A percentile compares a stretch with the other conserved stretches of the same genome.
These are phyloP conservation scores for Ogataea hybrid DNA, from an alignment of 1,139 yeast genomes.

Conservation along the genomic window DNA sequence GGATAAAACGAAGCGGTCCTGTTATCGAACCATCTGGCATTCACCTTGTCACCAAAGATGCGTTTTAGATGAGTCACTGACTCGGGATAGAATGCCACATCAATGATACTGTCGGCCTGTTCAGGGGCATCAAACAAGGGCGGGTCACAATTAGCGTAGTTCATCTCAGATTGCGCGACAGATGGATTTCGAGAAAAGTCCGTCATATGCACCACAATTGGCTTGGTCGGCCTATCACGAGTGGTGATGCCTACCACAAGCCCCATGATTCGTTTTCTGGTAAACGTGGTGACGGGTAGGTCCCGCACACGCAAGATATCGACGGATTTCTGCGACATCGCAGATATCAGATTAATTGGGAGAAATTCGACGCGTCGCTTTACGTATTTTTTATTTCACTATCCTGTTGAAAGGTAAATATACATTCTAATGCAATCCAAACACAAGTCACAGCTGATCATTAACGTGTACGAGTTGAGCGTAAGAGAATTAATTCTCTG, in stretches of 20 bases:
- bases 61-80: conserved; percentile 6
- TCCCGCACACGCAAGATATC: conserved; percentile 3
- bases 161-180: conserved; percentile 1
- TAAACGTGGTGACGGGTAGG: conserved; percentile 8
- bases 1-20: neutral
- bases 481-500: conserved; percentile 18
- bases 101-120: conserved; percentile 7
- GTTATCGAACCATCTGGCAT: neutral
- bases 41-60: neutral
- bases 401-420: conserved; percentile 29
- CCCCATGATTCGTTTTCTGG: conserved; percentile 7
- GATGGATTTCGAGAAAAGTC: conserved; percentile 15
- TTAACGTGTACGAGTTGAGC: conserved; percentile 50
- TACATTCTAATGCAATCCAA: conserved; percentile 20
- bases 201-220: conserved; percentile 16
- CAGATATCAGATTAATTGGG: neutral
- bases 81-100: conserved; percentile 15
- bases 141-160: neutral
- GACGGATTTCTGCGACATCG: neutral
- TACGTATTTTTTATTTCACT: conserved; percentile 3
- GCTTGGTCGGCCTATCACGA: conserved; percentile 7
- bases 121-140: neutral
- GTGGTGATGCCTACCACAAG: conserved; percentile 18
- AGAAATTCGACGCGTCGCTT: conserved; percentile 2
- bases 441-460: conserved; percentile 10